Base-by-base conservation (phyloP, 305 asterid species). In the Rubia peregrina region DNA sequence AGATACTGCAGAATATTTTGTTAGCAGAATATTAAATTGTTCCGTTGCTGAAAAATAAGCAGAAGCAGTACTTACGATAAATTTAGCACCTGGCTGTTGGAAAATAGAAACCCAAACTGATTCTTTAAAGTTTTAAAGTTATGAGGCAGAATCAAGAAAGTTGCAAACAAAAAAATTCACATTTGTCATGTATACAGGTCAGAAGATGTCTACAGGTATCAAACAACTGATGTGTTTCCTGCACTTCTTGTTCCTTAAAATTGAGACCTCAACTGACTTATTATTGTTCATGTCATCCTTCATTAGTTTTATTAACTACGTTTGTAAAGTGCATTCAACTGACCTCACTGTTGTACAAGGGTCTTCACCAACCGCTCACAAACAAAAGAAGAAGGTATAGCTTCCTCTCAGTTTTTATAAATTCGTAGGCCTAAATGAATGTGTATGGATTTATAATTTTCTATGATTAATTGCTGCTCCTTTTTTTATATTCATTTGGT, bases 311-410 rank as follows among this genome's bases (percentile, higher is more conserved):
- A 65, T 93, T 85, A 92, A 86, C 74, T 71, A 66, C 40, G 83
- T 80, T 75, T 82, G 91, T 53, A 82, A 79, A 79, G 87, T 93
- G 80, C 49, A 84, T 53, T 69, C 78, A 74, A 83, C 74, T 78
- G 87, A 89, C 75, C 57, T 82, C 22, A 78, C 74, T 76, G 80
- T 73, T 75, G 76, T 78, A 73, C 87, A 82, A 80, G 90, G 81
- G 68, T 76, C 81, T 57, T 61, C 86, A 4, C 83, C 85, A 44
- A 21, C 80, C 30, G n/a, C 75, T 61, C 86, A 75, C 13, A 90
- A 85, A 78, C 96, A 94, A 80, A 94, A 91, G 91, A 91, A 87
- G 76, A 94, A 85, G 97, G 97, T 90, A 33, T 4, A 59, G 71
- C 24, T 24, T 55, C 16, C 33, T 22, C 55, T 30, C 36, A 44